Evolutionary conservation across 805 yeast genomes (phyloP).

Genomic region (Kregervanrija pseudodelftensis): DNA sequence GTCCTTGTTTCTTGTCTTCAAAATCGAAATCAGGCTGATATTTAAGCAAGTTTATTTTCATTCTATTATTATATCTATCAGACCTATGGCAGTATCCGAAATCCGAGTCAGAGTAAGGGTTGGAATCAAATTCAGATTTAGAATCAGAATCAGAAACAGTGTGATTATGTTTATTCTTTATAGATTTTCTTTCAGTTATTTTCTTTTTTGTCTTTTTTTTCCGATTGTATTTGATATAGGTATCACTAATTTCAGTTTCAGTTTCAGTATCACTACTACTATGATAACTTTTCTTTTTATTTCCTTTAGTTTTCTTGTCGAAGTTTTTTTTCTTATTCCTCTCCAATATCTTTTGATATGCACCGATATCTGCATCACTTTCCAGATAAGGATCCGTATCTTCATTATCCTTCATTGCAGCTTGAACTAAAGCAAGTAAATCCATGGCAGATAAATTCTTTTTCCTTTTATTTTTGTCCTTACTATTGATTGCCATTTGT

Average conservation of each 20-base stretch:
- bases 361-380: neutral
- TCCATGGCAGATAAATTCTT: constrained; percentile 1
- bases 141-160: constrained; percentile 2
- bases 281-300: neutral
- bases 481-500: too few species aligned
- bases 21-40: too few species aligned
- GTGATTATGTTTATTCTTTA: neutral
- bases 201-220: neutral
- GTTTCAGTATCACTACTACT: neutral
- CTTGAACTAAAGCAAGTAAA: constrained; percentile 1
- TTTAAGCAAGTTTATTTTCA: neutral
- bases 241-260: neutral
- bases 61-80: neutral
- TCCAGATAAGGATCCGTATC: neutral
- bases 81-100: neutral
- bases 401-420: neutral
- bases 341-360: neutral
- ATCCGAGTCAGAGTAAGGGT: constrained; percentile 2
- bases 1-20: neutral
- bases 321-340: neutral
- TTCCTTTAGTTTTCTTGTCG: neutral
- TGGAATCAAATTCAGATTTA: constrained; percentile 1
- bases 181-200: neutral
- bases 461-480: constrained; percentile 1
- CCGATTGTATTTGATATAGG: neutral